phyloP scores from a whole-genome alignment of 2,329 filamentous ascomycete genomes.

The Talaromyces marneffei region DNA sequence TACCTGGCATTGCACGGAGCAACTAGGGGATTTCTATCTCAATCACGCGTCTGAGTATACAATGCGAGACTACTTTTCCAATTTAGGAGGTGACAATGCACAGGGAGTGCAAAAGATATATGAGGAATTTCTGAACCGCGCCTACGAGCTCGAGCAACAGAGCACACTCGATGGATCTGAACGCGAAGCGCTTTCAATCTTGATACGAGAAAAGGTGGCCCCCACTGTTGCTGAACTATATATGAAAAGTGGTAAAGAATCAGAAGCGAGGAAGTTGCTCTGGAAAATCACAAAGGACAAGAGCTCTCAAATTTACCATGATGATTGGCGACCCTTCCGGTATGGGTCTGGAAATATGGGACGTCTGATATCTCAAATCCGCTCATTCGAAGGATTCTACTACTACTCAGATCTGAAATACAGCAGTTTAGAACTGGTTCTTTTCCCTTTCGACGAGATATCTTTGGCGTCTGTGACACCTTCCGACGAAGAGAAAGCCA shows the following conservation, averaged over 20 bases:
- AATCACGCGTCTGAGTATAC: background rate
- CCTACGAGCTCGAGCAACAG: background rate
- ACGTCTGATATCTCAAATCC: background rate
- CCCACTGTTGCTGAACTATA: background rate
- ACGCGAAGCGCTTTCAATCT: background rate
- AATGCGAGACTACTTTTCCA: background rate
- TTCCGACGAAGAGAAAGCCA: constrained; percentile 10
- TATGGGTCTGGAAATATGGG: background rate
- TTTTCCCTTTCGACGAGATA: constrained; percentile 10
- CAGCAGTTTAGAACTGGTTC: constrained; percentile 1
- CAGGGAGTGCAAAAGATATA: background rate
- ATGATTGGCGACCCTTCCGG: background rate
- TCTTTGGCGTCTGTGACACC: background rate
- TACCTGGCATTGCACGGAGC: constrained; percentile 6
- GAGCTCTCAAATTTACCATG: constrained; percentile 1
- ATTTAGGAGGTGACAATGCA: background rate
- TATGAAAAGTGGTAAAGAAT: background rate
- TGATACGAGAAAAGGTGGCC: background rate
- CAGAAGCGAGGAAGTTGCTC: constrained; percentile 2
- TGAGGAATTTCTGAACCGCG: constrained; percentile 8
- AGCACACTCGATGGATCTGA: background rate
- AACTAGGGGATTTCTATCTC: background rate
- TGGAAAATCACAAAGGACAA: background rate
- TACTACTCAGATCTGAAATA: background rate
- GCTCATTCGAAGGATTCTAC: background rate